phyloP scores from a whole-genome alignment of 176 grass and related monocot species.

The Luzula sylvatica region DNA sequence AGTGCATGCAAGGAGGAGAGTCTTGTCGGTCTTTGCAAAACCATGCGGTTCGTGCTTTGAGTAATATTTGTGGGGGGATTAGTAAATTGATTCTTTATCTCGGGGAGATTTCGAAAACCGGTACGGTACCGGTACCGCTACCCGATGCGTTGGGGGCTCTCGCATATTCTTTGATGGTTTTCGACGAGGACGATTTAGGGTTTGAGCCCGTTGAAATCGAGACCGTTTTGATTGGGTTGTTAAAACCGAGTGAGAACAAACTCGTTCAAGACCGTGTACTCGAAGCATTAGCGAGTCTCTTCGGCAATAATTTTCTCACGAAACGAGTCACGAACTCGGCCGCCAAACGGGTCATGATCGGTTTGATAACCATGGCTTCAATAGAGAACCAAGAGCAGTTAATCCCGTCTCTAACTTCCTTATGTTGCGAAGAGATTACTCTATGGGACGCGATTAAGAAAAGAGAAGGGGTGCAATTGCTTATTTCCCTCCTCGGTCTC shows the following conservation, averaged over 20 bases:
- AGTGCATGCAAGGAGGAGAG: slow-evolving; percentile 76
- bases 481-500: slow-evolving; percentile 90
- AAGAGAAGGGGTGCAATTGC: slow-evolving; percentile 86
- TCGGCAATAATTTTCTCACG: slow-evolving; percentile 51
- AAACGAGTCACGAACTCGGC: slow-evolving; percentile 51
- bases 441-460: slow-evolving; percentile 87
- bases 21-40: slow-evolving; percentile 77
- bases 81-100: slow-evolving; percentile 78
- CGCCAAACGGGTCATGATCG: slow-evolving; percentile 75
- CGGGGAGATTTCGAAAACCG: slow-evolving; percentile 59
- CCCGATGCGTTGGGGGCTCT: slow-evolving; percentile 88
- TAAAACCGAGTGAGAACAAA: slow-evolving; percentile 58
- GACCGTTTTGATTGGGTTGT: slow-evolving; percentile 53
- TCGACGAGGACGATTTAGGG: slow-evolving; percentile 59
- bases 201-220: slow-evolving; percentile 81
- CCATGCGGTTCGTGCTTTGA: slow-evolving; percentile 70
- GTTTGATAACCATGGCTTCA: slow-evolving; percentile 77
- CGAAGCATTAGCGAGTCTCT: slow-evolving; percentile 87
- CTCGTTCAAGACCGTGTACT: slow-evolving; percentile 77
- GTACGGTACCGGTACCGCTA: slow-evolving; percentile 35
- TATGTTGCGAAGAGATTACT: slow-evolving; percentile 50
- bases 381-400: slow-evolving; percentile 73
- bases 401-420: slow-evolving; percentile 47
- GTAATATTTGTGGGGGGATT: slow-evolving; percentile 87
- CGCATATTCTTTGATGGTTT: slow-evolving; percentile 90